Percentiles rank a stretch among this genome's conserved stretches.
Conservation (phyloP, 805 yeast genomes). For the Torulaspora indica region DNA sequence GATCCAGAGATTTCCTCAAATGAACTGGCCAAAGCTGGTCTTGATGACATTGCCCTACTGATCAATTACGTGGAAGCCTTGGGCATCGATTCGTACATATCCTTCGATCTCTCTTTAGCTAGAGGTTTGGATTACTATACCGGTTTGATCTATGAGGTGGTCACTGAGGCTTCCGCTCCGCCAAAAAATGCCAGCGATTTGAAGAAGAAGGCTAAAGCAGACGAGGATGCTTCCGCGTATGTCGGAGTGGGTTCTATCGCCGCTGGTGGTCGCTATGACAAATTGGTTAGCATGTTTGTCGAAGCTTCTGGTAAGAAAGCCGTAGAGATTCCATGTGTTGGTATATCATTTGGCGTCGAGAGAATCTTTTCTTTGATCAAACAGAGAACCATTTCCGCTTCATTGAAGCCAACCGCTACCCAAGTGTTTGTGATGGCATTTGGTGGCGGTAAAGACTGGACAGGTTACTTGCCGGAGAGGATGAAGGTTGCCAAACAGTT, state of each 20-base stretch:
- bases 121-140: slow-evolving; percentile 98
- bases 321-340: slow-evolving; percentile 89
- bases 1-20: slow-evolving; percentile 59
- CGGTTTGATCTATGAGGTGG: slow-evolving; percentile 94
- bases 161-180: slow-evolving; percentile 93
- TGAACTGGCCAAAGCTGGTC: slow-evolving; percentile 72
- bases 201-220: slow-evolving; percentile 43
- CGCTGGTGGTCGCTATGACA: slow-evolving; percentile 98
- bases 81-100: slow-evolving; percentile 58
- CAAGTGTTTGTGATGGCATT: slow-evolving; percentile 96
- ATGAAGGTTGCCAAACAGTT: slow-evolving; percentile 76
- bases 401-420: slow-evolving; percentile 76
- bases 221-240: slow-evolving; percentile 83
- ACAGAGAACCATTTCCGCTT: slow-evolving; percentile 59
- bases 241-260: slow-evolving; percentile 97
- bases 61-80: slow-evolving; percentile 80
- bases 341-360: slow-evolving; percentile 95
- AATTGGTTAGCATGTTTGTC: slow-evolving; percentile 93
- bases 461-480: slow-evolving; percentile 86
- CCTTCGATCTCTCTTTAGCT: slow-evolving; percentile 91
- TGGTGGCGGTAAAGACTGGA: slow-evolving; percentile 97
- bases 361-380: slow-evolving; percentile 86
- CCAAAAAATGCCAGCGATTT: slow-evolving; percentile 72
- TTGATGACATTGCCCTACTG: slow-evolving; percentile 70
- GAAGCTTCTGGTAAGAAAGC: slow-evolving; percentile 74